These are phyloP conservation scores for Ormosia emarginata DNA, from an alignment of 306 rosid species.

Conservation along the genomic window DNA sequence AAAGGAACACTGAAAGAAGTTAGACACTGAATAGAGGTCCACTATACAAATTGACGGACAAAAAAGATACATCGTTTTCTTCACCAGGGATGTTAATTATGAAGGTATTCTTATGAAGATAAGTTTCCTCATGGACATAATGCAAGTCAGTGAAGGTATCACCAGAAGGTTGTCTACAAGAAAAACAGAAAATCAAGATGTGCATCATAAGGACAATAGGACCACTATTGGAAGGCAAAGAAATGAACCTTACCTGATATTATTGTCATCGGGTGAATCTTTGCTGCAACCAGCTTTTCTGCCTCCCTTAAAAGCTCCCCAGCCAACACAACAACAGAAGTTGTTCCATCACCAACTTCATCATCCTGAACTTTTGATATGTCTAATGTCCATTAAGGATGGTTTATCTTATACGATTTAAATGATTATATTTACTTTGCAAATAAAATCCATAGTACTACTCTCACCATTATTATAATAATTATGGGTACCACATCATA, in stretches of 20 bases:
- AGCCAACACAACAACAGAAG: constrained; percentile 98
- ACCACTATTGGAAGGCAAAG: neutral
- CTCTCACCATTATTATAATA: neutral
- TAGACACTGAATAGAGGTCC: neutral
- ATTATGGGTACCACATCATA: too few relatives aligned
- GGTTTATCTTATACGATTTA: neutral
- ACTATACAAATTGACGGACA: neutral
- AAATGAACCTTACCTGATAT: constrained; percentile 62
- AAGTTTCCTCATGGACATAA: neutral
- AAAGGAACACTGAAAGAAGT: neutral
- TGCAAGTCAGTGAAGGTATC: neutral
- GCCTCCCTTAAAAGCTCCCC: constrained; percentile 96
- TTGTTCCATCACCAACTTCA: constrained; percentile 99
- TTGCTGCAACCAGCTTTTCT: constrained; percentile 84
- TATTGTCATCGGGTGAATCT: constrained; percentile 98
- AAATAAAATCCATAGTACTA: neutral
- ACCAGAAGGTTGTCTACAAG: neutral
- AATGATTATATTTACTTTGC: neutral
- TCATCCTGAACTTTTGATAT: constrained; percentile 99
- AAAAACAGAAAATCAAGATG: neutral
- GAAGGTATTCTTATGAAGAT: neutral
- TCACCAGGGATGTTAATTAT: neutral
- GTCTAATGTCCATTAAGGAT: constrained; percentile 65
- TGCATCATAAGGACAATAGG: neutral
- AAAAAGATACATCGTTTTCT: neutral